Evolutionary conservation across 768 basidiomycete genomes (phyloP).

Genomic region (Amanita pseudoporphyria): DNA sequence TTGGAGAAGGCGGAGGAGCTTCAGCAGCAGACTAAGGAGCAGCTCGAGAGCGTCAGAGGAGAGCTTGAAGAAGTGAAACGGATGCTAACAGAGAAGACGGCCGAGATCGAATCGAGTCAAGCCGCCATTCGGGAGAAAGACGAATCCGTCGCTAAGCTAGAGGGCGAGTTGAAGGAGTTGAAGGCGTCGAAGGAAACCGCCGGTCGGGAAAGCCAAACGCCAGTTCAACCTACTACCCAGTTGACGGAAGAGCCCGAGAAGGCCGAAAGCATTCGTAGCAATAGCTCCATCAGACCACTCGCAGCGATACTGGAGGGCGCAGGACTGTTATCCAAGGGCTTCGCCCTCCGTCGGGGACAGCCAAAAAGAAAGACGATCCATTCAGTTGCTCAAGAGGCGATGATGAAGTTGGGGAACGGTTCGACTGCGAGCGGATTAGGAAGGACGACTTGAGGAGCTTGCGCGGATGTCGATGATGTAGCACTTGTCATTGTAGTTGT

Average conservation of each 20-base stretch:
- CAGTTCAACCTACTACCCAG: no score
- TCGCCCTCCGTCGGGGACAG: neutral
- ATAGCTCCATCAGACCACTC: neutral
- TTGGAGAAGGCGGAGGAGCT: neutral
- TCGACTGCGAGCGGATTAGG: neutral
- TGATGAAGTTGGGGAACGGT: conserved; percentile 2
- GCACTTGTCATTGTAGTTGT: no score
- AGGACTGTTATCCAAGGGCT: neutral
- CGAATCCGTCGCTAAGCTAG: neutral
- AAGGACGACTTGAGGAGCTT: no score
- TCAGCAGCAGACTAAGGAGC: neutral
- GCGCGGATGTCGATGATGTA: no score
- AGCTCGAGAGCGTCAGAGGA: neutral
- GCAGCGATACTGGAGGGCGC: neutral
- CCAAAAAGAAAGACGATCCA: conserved; percentile 3
- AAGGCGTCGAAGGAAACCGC: neutral
- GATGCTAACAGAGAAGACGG: neutral
- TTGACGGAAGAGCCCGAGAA: no score
- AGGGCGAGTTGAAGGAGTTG: neutral
- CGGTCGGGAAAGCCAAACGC: no score
- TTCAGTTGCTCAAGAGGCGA: neutral
- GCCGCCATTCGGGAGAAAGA: conserved; percentile 2
- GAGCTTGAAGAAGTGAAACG: no score
- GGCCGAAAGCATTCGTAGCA: conserved; percentile 1
- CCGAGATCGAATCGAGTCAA: neutral